A percentile compares a stretch with the other conserved stretches of the same genome.
Conservation (phyloP, 306 rosid species). For the Rosa persica region DNA sequence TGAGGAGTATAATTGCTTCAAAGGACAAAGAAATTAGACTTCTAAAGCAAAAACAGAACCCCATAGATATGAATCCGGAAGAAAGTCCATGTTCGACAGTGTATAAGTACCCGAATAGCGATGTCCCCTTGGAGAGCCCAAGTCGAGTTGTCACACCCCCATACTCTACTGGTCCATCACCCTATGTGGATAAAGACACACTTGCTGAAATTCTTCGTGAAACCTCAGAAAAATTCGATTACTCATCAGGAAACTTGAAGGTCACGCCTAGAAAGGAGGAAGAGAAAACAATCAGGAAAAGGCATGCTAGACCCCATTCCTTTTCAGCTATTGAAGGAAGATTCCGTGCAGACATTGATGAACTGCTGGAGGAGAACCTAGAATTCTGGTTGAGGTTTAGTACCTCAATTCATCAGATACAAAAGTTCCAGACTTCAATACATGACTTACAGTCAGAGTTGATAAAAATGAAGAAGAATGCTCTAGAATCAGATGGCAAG, state of each 20-base stretch:
- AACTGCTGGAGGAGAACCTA: conserved; percentile 65
- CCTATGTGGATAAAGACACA: conserved; percentile 23
- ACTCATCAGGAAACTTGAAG: conserved; percentile 26
- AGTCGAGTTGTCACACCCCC: conserved; percentile 30
- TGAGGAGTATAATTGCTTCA: conserved; percentile 47
- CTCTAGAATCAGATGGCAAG: conserved; percentile 50
- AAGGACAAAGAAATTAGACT: conserved; percentile 64
- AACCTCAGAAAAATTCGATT: conserved; percentile 16
- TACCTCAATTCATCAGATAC: conserved; percentile 83
- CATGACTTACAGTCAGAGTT: conserved; percentile 65
- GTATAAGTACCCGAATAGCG: conserved; percentile 49
- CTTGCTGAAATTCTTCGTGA: conserved; percentile 26
- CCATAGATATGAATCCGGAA: conserved; percentile 31
- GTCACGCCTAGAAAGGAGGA: conserved; percentile 7
- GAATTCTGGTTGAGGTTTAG: conserved; percentile 93
- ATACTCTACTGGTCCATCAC: conserved; percentile 30
- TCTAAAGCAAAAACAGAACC: conserved; percentile 44
- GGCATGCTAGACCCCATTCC: conserved; percentile 18
- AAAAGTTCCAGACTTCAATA: conserved; percentile 62
- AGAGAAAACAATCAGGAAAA: conserved; percentile 22
- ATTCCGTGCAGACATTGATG: conserved; percentile 61
- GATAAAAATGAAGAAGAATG: conserved; percentile 31
- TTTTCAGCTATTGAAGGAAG: conserved; percentile 55
- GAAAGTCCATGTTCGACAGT: conserved; percentile 43
- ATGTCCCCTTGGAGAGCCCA: conserved; percentile 28